Conservation (phyloP, 768 basidiomycete genomes). For the Leccinum imitatum region DNA sequence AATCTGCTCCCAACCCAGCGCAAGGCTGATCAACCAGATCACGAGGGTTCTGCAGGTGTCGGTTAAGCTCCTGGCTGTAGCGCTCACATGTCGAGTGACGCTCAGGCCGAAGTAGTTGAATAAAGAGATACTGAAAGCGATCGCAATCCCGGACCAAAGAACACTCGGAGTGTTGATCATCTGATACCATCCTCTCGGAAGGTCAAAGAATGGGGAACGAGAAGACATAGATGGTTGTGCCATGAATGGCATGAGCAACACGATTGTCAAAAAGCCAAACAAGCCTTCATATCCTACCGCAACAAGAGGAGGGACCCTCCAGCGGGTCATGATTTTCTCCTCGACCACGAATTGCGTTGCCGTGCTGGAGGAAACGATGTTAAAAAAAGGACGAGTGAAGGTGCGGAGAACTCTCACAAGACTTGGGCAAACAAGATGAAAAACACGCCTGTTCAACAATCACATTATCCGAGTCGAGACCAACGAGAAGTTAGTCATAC, state of each 20-base stretch:
- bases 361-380: conserved; percentile 50
- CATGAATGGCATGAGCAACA: conserved; percentile 78
- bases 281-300: conserved; percentile 95
- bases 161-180: conserved; percentile 78
- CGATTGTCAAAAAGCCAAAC: conserved; percentile 81
- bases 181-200: conserved; percentile 86
- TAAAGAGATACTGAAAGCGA: conserved; percentile 71
- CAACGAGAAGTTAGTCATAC: conserved; percentile 35
- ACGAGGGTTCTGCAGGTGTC: conserved; percentile 94
- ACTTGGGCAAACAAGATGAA: conserved; percentile 93
- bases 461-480: conserved; percentile 19
- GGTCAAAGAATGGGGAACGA: conserved; percentile 77
- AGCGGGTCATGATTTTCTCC: conserved; percentile 91
- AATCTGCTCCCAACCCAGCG: conserved; percentile 87
- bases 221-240: conserved; percentile 65
- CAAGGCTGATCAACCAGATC: conserved; percentile 94
- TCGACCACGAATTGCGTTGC: conserved; percentile 94
- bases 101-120: conserved; percentile 92
- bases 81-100: conserved; percentile 90
- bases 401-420: conserved; percentile 60
- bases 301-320: conserved; percentile 83
- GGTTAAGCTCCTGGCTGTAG: conserved; percentile 86
- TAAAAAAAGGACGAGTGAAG: neutral
- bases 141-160: conserved; percentile 63
- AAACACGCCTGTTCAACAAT: conserved; percentile 63